Conservation (phyloP, 83 land plant genomes). For the Diphasiastrum complanatum region DNA sequence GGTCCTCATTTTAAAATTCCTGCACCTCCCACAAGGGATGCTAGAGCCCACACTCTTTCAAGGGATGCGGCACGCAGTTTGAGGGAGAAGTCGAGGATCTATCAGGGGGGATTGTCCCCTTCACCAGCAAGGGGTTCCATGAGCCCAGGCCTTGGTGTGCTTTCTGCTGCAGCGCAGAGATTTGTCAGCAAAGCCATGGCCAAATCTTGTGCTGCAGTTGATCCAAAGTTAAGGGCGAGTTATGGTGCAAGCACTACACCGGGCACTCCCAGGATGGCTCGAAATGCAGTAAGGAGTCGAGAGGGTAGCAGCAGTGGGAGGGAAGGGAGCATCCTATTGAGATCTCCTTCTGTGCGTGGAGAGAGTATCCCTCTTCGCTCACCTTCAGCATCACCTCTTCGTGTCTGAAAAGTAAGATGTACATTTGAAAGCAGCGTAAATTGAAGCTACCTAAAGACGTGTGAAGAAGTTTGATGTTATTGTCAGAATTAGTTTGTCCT, state of each 20-base stretch:
- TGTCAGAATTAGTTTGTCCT: too few relatives aligned
- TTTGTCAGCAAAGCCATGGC: slow-evolving; percentile 87
- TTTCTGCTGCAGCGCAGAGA: slow-evolving; percentile 97
- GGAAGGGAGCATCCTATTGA: slow-evolving; percentile 44
- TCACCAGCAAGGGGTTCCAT: slow-evolving; percentile 58
- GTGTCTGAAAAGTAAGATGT: too few relatives aligned
- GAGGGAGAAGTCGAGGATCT: slow-evolving; percentile 70
- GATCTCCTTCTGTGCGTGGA: too few relatives aligned
- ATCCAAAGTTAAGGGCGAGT: slow-evolving; percentile 88
- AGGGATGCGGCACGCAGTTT: slow-evolving; percentile 89
- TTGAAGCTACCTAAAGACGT: too few relatives aligned
- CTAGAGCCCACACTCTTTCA: slow-evolving; percentile 78
- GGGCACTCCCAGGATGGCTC: slow-evolving; percentile 55
- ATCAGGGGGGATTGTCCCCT: slow-evolving; percentile 56
- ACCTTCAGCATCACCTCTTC: slow-evolving; percentile 23
- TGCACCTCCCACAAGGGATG: slow-evolving; percentile 66
- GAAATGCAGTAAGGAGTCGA: slow-evolving; percentile 55
- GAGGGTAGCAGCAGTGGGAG: too few relatives aligned
- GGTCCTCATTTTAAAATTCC: slow-evolving; percentile 92
- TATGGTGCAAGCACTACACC: slow-evolving; percentile 66
- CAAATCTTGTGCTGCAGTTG: slow-evolving; percentile 60
- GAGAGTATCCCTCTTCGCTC: slow-evolving; percentile 26
- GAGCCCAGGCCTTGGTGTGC: slow-evolving; percentile 55
- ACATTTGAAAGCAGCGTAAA: too few relatives aligned
- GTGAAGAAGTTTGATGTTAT: too few relatives aligned